Evolutionary conservation across 306 rosid species (phyloP).

Genomic region (Citrullus colocynthis): DNA sequence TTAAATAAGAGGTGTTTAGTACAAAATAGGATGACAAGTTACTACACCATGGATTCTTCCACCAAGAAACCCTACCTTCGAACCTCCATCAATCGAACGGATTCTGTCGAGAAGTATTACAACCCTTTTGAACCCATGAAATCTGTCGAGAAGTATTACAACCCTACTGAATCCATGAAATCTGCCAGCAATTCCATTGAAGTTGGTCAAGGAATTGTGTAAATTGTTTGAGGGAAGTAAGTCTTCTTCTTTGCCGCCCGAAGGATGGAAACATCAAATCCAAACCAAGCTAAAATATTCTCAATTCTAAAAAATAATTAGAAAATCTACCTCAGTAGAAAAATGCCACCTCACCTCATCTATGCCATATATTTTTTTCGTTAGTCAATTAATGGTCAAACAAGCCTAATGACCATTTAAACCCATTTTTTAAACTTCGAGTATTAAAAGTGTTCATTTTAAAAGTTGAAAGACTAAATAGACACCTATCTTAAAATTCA

Average conservation of each 20-base stretch:
- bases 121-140: conserved; percentile 36
- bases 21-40: too few species aligned
- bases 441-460: too few species aligned
- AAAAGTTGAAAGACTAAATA: too few species aligned
- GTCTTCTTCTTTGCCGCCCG: conserved; percentile 7
- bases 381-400: too few species aligned
- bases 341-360: too few species aligned
- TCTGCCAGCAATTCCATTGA: conserved; percentile 44
- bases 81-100: conserved; percentile 33
- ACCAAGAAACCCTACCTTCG: conserved; percentile 29
- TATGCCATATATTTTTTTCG: too few species aligned
- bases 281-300: conserved; percentile 16
- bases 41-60: conserved; percentile 13
- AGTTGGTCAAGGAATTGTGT: conserved; percentile 72
- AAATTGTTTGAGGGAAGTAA: conserved; percentile 42
- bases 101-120: conserved; percentile 36
- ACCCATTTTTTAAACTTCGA: too few species aligned
- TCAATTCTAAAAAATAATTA: too few species aligned
- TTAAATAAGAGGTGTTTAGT: too few species aligned
- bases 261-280: conserved; percentile 17
- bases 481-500: too few species aligned
- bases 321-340: too few species aligned
- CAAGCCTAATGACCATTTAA: too few species aligned
- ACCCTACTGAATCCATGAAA: conserved; percentile 35
- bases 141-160: conserved; percentile 34